Evolutionary conservation across 1,284 basidiomycete species (phyloP).

Genomic region (Grifola frondosa): DNA sequence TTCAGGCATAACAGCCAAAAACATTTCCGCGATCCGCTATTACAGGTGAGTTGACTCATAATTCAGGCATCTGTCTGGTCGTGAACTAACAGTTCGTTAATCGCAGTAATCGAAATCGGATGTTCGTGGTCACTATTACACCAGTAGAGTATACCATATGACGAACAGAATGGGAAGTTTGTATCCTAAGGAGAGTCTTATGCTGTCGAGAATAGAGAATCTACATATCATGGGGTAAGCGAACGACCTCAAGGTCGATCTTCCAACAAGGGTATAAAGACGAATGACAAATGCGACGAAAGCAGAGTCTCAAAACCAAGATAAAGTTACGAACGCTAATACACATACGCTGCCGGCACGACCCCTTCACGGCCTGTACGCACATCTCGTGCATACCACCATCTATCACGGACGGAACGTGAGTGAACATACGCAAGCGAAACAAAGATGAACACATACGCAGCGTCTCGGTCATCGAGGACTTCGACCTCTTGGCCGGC

Average conservation of each 20-base stretch:
- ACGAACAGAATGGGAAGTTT: too few species aligned
- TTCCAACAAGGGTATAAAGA: slow-evolving; percentile 36
- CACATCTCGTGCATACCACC: slow-evolving; percentile 89
- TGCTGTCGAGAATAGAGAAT: not conserved
- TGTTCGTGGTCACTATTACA: too few species aligned
- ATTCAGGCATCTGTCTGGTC: slow-evolving; percentile 4
- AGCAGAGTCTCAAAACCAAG: slow-evolving; percentile 26
- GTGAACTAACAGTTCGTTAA: not conserved
- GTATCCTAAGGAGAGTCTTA: slow-evolving; percentile 6
- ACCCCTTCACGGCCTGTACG: slow-evolving; percentile 81
- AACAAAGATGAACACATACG: slow-evolving; percentile 50
- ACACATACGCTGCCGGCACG: slow-evolving; percentile 86
- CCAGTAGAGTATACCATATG: slow-evolving; percentile 18
- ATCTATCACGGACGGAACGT: slow-evolving; percentile 48
- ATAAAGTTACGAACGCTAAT: slow-evolving; percentile 42
- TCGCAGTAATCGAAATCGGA: too few species aligned
- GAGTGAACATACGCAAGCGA: slow-evolving; percentile 3
- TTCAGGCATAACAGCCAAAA: slow-evolving; percentile 88
- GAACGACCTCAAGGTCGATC: slow-evolving; percentile 36
- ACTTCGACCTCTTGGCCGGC: slow-evolving; percentile 75
- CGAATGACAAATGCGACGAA: slow-evolving; percentile 26
- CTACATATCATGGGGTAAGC: slow-evolving; percentile 13
- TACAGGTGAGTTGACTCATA: slow-evolving; percentile 29
- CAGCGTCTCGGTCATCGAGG: slow-evolving; percentile 74
- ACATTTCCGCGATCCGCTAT: slow-evolving; percentile 64